Evolutionary conservation across 2,329 filamentous ascomycete species (phyloP), one percentile per base, ranked within the genome.

Genomic region (Xylaria sp.): DNA sequence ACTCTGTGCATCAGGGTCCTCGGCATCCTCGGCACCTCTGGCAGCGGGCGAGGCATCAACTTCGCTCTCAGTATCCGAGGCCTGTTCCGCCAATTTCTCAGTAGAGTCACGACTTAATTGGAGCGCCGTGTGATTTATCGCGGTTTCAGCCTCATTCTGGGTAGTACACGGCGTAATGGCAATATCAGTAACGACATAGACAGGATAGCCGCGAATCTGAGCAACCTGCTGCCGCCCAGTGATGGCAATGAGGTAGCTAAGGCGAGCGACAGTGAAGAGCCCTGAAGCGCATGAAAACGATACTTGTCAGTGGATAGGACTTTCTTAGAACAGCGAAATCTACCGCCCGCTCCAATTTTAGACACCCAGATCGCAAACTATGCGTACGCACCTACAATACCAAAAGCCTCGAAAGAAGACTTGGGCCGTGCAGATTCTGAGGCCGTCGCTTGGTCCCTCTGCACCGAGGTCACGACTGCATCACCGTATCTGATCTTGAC

Each of bases 141-240:
- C 91, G 34, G 87, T 86, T 70, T 89, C 86, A 4, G 95, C 94
- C 52, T 97, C 93, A 50, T 81, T 79, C 75, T 91, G 91, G 6
- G 92, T 95, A 1, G 90, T 88, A 63, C 96, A 90, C 0, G 96
- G 96, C 6, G 97, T 97, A n/a, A 98, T 84, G 7, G 94, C 91
- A 39, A 98, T 92, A 74, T 97, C 93, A 52, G 92, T 96, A 69
- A 98, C 89, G 48, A 94, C 90, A 80, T 97, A 99, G 65, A 98
- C 85, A 0, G 94, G 91, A 65, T 88, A 90, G 6, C 93, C 94
- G 72, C 91, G 90, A 59, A 98, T 90, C 72, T 94, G 91, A 2
- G 96, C 96, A 59, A 98, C 94, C 79, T 97, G 93, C 76, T 97
- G 89, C 56, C 95, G 92, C 67, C 90, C 89, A 25, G 91, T 94